Evolutionary conservation across 2,329 filamentous ascomycete genomes (phyloP).

Genomic region (Penicillium brasilianum): DNA sequence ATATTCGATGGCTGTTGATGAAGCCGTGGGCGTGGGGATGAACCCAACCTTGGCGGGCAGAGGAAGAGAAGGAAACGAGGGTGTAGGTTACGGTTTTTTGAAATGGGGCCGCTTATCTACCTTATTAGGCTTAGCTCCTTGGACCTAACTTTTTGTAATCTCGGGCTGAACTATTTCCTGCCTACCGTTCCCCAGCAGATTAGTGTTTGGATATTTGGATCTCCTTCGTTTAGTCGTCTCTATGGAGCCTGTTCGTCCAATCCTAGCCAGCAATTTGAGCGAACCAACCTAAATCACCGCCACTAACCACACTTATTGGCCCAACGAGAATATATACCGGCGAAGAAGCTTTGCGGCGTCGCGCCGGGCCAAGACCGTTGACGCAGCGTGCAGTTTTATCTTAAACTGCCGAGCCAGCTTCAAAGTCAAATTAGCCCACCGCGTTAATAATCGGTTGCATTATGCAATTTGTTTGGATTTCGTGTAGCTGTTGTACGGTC

Average conservation of each 20-base stretch:
- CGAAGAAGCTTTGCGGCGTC: slow-evolving; percentile 14
- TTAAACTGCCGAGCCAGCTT: background rate
- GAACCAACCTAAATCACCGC: background rate
- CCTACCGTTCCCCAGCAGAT: slow-evolving; percentile 5
- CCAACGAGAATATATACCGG: background rate
- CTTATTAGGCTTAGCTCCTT: too few relatives aligned
- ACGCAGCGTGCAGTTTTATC: background rate
- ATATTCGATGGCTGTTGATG: background rate
- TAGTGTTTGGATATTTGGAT: background rate
- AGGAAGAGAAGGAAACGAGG: too few relatives aligned
- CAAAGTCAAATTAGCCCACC: background rate
- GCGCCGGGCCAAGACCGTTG: background rate
- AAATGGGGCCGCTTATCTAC: too few relatives aligned
- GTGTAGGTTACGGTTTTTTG: too few relatives aligned
- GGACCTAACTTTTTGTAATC: too few relatives aligned
- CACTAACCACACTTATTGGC: slow-evolving; percentile 6
- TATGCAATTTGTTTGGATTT: background rate
- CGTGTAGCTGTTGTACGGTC: background rate
- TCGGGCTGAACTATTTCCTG: too few relatives aligned
- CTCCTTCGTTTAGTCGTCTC: background rate
- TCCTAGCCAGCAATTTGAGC: background rate
- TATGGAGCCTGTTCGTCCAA: slow-evolving; percentile 4
- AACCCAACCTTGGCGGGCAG: background rate
- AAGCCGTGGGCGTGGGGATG: background rate
- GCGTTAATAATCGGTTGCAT: background rate